Conservation (phyloP, 495 filamentous ascomycete species). For the Polyplosphaeria fusca region DNA sequence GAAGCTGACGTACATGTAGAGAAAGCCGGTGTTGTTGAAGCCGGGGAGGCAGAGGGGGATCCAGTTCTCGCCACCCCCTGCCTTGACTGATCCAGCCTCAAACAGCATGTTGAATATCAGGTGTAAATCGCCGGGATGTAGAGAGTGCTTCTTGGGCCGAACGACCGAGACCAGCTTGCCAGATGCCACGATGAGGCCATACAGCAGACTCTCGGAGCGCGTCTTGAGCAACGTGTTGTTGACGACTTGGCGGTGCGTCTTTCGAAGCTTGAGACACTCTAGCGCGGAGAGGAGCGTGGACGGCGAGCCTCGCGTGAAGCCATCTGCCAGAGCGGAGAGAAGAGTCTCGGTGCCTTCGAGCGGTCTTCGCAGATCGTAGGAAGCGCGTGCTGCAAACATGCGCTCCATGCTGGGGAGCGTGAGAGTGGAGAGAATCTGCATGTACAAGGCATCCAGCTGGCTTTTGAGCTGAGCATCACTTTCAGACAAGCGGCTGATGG, state of each 20-base stretch:
- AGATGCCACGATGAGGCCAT: slow-evolving; percentile 92
- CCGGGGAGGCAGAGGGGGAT: slow-evolving; percentile 93
- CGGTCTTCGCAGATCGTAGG: slow-evolving; percentile 87
- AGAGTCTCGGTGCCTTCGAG: slow-evolving; percentile 89
- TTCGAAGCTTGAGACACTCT: slow-evolving; percentile 84
- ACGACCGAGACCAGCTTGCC: slow-evolving; percentile 91
- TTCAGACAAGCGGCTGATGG: slow-evolving; percentile 86
- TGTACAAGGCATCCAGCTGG: slow-evolving; percentile 92
- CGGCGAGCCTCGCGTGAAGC: slow-evolving; percentile 88
- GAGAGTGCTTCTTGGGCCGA: slow-evolving; percentile 87
- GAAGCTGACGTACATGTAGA: slow-evolving; percentile 99
- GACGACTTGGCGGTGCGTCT: slow-evolving; percentile 78
- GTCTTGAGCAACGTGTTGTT: slow-evolving; percentile 81
- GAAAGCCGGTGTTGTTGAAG: slow-evolving; percentile 95
- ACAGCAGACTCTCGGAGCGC: slow-evolving; percentile 72
- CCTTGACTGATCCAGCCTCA: slow-evolving; percentile 82
- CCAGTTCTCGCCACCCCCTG: slow-evolving; percentile 93
- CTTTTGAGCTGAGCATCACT: slow-evolving; percentile 79
- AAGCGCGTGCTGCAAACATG: slow-evolving; percentile 85
- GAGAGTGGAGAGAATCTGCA: slow-evolving; percentile 94
- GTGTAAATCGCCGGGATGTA: slow-evolving; percentile 93
- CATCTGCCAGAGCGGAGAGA: slow-evolving; percentile 86
- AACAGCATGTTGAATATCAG: slow-evolving; percentile 99
- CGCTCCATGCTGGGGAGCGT: slow-evolving; percentile 85
- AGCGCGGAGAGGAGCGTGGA: slow-evolving; percentile 84